These are phyloP conservation scores for Colletotrichum lupini DNA, from an alignment of 2,329 filamentous ascomycete species.

Conservation along the genomic window DNA sequence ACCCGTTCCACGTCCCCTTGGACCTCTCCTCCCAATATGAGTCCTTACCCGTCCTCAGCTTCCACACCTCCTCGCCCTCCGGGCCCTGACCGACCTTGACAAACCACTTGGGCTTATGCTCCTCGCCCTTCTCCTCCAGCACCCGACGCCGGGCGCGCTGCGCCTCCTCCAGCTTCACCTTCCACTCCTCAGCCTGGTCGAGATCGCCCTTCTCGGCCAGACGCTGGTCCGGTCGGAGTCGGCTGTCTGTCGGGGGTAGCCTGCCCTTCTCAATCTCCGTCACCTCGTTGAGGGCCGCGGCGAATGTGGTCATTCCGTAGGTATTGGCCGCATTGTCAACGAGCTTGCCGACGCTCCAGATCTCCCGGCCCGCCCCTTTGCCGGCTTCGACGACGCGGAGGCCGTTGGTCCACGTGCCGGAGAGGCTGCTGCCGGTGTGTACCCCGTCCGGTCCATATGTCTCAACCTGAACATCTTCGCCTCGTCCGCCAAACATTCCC, in stretches of 20 bases:
- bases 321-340: constrained; percentile 83
- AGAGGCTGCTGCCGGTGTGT: constrained; percentile 74
- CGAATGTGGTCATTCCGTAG: constrained; percentile 91
- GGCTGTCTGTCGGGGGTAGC: constrained; percentile 83
- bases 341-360: constrained; percentile 83
- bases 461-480: constrained; percentile 87
- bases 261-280: constrained; percentile 81
- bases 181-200: constrained; percentile 85
- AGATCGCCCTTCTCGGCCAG: constrained; percentile 84
- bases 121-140: constrained; percentile 79
- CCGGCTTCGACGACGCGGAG: constrained; percentile 75
- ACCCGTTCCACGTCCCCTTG: constrained; percentile 72
- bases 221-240: constrained; percentile 88
- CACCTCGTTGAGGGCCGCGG: constrained; percentile 87
- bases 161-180: constrained; percentile 85
- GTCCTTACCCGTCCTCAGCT: constrained; percentile 82
- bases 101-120: constrained; percentile 87
- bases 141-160: constrained; percentile 81
- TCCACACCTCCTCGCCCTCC: constrained; percentile 77
- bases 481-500: constrained; percentile 96
- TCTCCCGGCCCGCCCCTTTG: constrained; percentile 69
- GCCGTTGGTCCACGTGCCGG: constrained; percentile 85
- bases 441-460: constrained; percentile 74
- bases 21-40: constrained; percentile 93
- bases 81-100: constrained; percentile 70